These are phyloP conservation scores for Ceratocystis variospora DNA, from an alignment of 2,329 filamentous ascomycete species.

Conservation along the genomic window DNA sequence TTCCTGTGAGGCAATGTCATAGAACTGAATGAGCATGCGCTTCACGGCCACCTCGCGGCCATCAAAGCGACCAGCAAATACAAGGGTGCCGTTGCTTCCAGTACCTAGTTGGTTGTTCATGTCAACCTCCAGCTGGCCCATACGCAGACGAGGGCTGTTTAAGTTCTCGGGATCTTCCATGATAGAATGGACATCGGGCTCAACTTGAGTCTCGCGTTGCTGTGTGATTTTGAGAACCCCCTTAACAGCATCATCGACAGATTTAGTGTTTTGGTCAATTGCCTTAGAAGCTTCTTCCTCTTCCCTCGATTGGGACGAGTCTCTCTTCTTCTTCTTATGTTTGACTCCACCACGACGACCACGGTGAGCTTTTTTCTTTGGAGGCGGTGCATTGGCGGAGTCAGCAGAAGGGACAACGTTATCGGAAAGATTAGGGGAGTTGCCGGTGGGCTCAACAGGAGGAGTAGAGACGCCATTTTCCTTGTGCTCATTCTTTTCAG, in stretches of 20 bases:
- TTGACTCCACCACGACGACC: conserved; percentile 59
- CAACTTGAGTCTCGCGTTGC: conserved; percentile 33
- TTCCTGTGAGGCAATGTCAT: conserved; percentile 88
- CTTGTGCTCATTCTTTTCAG: conserved; percentile 3
- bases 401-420: conserved; percentile 4
- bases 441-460: conserved; percentile 1
- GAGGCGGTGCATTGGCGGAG: conserved; percentile 23
- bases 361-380: conserved; percentile 52
- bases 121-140: conserved; percentile 51
- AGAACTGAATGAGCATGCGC: conserved; percentile 90
- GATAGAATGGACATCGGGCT: conserved; percentile 48
- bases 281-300: conserved; percentile 29
- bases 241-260: conserved; percentile 48
- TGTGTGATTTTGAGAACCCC: conserved; percentile 45
- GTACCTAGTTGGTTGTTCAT: conserved; percentile 52
- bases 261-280: conserved; percentile 17
- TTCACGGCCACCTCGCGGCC: conserved; percentile 90
- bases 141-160: conserved; percentile 44
- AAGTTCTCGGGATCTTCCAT: conserved; percentile 45
- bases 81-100: conserved; percentile 92
- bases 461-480: neutral
- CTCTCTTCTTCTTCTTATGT: conserved; percentile 44
- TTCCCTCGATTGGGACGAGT: conserved; percentile 36
- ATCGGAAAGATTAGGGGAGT: conserved; percentile 12
- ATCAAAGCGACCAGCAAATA: conserved; percentile 89